phyloP scores from a whole-genome alignment of 495 filamentous ascomycete genomes.

The Xylaria sp. region DNA sequence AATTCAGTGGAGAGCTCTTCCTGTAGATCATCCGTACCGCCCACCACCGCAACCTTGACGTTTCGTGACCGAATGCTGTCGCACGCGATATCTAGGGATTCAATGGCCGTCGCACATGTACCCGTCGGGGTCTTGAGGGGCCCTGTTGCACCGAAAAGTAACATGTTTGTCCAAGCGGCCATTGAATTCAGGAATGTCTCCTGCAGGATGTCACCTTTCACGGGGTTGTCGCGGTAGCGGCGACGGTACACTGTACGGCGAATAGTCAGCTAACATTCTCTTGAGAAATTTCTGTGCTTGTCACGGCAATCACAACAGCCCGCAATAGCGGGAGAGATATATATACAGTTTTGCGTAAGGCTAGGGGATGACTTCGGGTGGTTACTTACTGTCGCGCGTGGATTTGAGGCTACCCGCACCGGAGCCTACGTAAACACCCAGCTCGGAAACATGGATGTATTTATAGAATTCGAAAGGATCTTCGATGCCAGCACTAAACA shows the following conservation, averaged over 20 bases:
- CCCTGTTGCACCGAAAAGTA: slow-evolving; percentile 83
- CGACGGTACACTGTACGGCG: slow-evolving; percentile 90
- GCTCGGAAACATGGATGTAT: slow-evolving; percentile 85
- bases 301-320: neutral
- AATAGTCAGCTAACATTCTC: slow-evolving; percentile 51
- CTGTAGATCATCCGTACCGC: slow-evolving; percentile 91
- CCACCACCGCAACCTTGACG: slow-evolving; percentile 84
- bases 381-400: slow-evolving; percentile 24
- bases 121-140: slow-evolving; percentile 89
- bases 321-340: neutral
- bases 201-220: slow-evolving; percentile 88
- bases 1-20: slow-evolving; percentile 92
- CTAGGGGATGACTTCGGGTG: neutral
- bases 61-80: slow-evolving; percentile 90
- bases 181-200: slow-evolving; percentile 94
- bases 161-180: slow-evolving; percentile 94
- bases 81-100: slow-evolving; percentile 89
- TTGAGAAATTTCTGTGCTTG: neutral
- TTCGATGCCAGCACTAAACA: slow-evolving; percentile 82
- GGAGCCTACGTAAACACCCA: slow-evolving; percentile 88
- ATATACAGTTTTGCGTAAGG: neutral
- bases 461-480: slow-evolving; percentile 93
- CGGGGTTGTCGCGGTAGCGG: slow-evolving; percentile 80
- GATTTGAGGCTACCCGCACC: slow-evolving; percentile 65
- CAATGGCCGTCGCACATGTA: slow-evolving; percentile 87